Evolutionary conservation across 768 basidiomycete species (phyloP), one percentile per base, ranked within the genome.

Genomic region (Mycena venus): DNA sequence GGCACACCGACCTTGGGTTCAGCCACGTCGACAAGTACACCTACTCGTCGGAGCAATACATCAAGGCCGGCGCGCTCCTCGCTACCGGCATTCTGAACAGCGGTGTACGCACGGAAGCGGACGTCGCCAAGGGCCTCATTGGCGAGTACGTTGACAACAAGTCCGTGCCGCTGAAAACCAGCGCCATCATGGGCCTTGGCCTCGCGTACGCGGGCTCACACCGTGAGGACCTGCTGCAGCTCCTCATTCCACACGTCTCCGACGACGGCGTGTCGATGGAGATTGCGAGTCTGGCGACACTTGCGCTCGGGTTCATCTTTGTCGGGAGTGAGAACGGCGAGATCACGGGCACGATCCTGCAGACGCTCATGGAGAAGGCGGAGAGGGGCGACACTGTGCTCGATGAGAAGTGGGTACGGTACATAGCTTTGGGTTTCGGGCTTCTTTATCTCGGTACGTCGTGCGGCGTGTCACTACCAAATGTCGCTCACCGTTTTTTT

Each of bases 11-110:
- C 70, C 90, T 95, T 68, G 98, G 98, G 78, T 88, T 99, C 47
- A 93, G 92, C 79, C 96, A 97, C 75, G 93, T 99, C 77, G 98
- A 99, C 87, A 98, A 96, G 83, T 99, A 99, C 86, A 96, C 97
- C 25, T 99, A 99, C 81, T 97, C 96, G 0, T 85, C 94, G 1
- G 98, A 99, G 78, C 97, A 99, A 82, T 89, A 96, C 82, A 99
- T 99, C 89, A 99, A 99, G 88, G 95, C 97, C 42, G 98, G 98
- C 58, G 96, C 98, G 15, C 90, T 99, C 60, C 90, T 99, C 36
- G 98, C 98, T 0, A 99, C 94, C 15, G 98, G 98, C 73, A 92
- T 99, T 72, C 87, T 99, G 38, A 97, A 97, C 83, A 91, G 92
- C 31, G 92, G 94, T 70, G 92, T 99, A 14, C 92, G 96, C 60